Conservation (phyloP, 495 filamentous ascomycete species). For the Aspergillus leporis region DNA sequence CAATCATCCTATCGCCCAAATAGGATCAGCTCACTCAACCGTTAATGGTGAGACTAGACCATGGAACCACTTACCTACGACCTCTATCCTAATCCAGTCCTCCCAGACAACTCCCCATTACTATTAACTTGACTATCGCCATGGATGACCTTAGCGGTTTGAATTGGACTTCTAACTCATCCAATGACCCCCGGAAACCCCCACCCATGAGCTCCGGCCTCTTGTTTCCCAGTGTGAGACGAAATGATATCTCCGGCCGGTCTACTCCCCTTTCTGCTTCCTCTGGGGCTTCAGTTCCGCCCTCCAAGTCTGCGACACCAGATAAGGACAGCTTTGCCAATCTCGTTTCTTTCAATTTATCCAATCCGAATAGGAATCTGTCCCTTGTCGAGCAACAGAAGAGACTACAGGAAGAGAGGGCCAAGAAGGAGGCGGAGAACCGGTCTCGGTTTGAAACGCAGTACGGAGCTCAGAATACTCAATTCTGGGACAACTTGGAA, state of each 20-base stretch:
- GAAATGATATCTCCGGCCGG: slow-evolving; percentile 61
- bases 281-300: slow-evolving; percentile 48
- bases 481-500: slow-evolving; percentile 70
- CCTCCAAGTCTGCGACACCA: slow-evolving; percentile 60
- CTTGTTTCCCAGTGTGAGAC: slow-evolving; percentile 60
- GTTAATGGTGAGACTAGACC: slow-evolving; percentile 20
- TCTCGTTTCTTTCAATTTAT: slow-evolving; percentile 72
- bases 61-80: slow-evolving; percentile 15
- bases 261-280: slow-evolving; percentile 66
- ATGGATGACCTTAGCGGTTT: slow-evolving; percentile 63
- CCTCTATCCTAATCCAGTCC: slow-evolving; percentile 24
- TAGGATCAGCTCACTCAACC: slow-evolving; percentile 10
- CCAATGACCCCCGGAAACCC: slow-evolving; percentile 43
- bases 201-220: slow-evolving; percentile 53
- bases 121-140: slow-evolving; percentile 17
- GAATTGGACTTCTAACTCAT: slow-evolving; percentile 49
- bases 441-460: slow-evolving; percentile 67
- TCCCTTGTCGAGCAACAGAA: slow-evolving; percentile 85
- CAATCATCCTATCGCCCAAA: slow-evolving; percentile 4
- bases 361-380: slow-evolving; percentile 66
- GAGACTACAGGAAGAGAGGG: slow-evolving; percentile 73
- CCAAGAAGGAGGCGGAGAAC: slow-evolving; percentile 71
- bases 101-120: slow-evolving; percentile 22
- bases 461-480: slow-evolving; percentile 63
- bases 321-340: slow-evolving; percentile 86